Percentiles rank a stretch among this genome's conserved stretches.
These are phyloP conservation scores for Phaeoacremonium minimum DNA, from an alignment of 2,329 filamentous ascomycete species.

Conservation along the genomic window DNA sequence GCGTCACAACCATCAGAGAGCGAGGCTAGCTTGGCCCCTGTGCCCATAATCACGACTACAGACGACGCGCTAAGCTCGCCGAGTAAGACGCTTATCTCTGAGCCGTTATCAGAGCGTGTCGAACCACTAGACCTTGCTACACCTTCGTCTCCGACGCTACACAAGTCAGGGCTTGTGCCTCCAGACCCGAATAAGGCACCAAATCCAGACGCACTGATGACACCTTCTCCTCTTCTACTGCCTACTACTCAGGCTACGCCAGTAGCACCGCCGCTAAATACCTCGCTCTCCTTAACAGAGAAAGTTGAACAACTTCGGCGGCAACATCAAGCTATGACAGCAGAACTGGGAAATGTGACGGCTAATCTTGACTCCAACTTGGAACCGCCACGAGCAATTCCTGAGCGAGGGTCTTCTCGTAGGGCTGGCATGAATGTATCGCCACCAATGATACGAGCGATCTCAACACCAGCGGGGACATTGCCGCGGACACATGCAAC, in stretches of 20 bases:
- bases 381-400: conserved; percentile 9
- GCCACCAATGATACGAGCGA: conserved; percentile 48
- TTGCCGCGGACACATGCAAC: conserved; percentile 41
- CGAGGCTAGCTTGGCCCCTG: no score
- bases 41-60: no score
- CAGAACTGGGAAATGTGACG: conserved; percentile 13
- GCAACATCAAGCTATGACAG: conserved; percentile 32
- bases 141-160: conserved; percentile 23
- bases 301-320: conserved; percentile 48
- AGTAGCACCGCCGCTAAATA: conserved; percentile 6
- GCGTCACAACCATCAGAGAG: conserved; percentile 12
- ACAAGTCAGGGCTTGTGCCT: conserved; percentile 10
- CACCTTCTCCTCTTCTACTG: no score
- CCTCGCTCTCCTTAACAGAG: conserved; percentile 31
- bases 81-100: no score
- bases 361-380: neutral
- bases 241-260: conserved; percentile 1
- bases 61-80: no score
- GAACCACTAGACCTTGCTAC: conserved; percentile 47
- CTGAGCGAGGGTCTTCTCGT: conserved; percentile 35
- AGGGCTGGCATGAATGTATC: conserved; percentile 40
- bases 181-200: conserved; percentile 8
- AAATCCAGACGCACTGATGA: no score
- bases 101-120: conserved; percentile 36
- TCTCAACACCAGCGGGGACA: conserved; percentile 45